Base-by-base conservation (phyloP, 2,329 filamentous ascomycete species). In the Diaporthe vexans region DNA sequence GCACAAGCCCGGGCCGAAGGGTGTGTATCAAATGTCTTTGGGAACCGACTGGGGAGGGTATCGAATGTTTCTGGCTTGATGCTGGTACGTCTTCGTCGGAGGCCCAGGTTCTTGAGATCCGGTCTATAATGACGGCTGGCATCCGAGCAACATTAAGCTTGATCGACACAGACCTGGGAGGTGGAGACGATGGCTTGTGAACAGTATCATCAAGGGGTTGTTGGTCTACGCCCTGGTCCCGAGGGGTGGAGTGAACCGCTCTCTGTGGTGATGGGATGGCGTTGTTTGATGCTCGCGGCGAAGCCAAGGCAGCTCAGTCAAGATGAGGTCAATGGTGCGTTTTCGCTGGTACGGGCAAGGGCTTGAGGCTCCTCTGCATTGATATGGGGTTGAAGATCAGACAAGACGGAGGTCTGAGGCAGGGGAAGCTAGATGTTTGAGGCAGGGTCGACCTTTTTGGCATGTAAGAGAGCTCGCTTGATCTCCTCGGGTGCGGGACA, bases 121-220 rank as follows among this genome's bases (percentile, higher is more conserved):
- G 85, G 85, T 88, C 86, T 88, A 87, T 86, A 78, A 84, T 84
- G 81, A 85, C 84, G 83, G 86, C 83, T 80, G 84, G 88, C 88
- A 90, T 89, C 82, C 86, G 87, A 85, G 84, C 87, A 85, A 83
- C 84, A 87, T 86, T 79, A 79, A 82, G 78, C 76, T 81, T 80
- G 81, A 79, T 81, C 78, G 56, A 52, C 52, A n/a, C 33, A 40
- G 59, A 54, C 63, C 54, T 56, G 51, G 67, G n/a, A 76, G 72
- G 76, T 77, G 61, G 71, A 48, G 59, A 63, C 61, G 46, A 52
- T 67, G 61, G 58, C 63, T 63, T 67, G 29, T 70, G 71, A 15
- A 21, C 54, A 11, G 65, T 71, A 33, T 72, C 71, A 63, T 72
- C 67, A 73, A 58, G 59, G 65, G 54, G 29, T 40, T 69, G 29